These are phyloP conservation scores for Ogataea trehalophila DNA, from an alignment of 805 yeast genomes.

Conservation along the genomic window DNA sequence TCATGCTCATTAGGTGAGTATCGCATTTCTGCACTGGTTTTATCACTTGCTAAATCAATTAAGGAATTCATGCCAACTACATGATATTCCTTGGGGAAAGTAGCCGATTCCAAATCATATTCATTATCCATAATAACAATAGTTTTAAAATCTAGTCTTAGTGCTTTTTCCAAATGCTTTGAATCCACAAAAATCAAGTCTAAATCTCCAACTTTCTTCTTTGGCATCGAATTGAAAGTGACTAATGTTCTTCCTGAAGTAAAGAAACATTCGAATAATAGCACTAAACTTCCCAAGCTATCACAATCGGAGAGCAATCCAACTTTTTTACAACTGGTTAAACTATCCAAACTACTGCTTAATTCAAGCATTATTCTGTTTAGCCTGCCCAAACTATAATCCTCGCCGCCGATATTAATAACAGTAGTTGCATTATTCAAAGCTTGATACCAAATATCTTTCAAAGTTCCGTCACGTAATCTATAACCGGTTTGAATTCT, in stretches of 20 bases:
- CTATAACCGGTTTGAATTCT: conserved; percentile 60
- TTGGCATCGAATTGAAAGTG: conserved; percentile 43
- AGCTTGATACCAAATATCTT: conserved; percentile 66
- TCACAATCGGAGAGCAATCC: conserved; percentile 21
- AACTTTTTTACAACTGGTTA: conserved; percentile 21
- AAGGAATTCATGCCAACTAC: conserved; percentile 23
- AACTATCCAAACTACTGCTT: conserved; percentile 20
- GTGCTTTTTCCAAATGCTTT: conserved; percentile 5
- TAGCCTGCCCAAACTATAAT: conserved; percentile 25
- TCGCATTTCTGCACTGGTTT: conserved; percentile 1
- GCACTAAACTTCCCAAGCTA: conserved; percentile 16
- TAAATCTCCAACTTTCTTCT: conserved; percentile 31
- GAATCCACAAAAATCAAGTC: conserved; percentile 29
- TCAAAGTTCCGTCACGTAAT: conserved; percentile 67
- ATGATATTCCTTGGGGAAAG: conserved; percentile 29
- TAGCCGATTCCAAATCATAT: conserved; percentile 5
- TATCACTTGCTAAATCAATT: conserved; percentile 8
- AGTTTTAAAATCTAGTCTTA: conserved; percentile 20
- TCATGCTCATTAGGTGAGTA: conserved; percentile 22
- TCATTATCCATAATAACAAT: conserved; percentile 23
- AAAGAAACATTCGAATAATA: conserved; percentile 27
- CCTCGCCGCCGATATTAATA: conserved; percentile 26
- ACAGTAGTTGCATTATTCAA: conserved; percentile 11
- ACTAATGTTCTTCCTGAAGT: conserved; percentile 34
- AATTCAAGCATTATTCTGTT: conserved; percentile 31